Evolutionary conservation across 768 basidiomycete species (phyloP), one percentile per base, ranked within the genome.

Genomic region (Kwoniella mangroviensis): DNA sequence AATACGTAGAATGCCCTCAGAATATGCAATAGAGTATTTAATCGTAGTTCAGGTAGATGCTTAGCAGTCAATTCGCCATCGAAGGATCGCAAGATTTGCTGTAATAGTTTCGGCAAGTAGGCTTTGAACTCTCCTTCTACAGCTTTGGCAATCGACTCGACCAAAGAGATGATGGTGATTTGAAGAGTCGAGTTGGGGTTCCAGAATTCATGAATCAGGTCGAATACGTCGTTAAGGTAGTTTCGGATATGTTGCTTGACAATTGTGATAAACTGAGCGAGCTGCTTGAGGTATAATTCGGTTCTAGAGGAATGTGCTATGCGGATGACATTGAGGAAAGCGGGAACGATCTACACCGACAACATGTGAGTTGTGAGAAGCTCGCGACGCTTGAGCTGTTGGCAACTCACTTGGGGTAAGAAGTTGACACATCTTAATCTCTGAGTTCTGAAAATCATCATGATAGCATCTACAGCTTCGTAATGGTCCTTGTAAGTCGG

Each of bases 361-460:
- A 49, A 49, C 34, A 49, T 10, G 42, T 67, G 24, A 62, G 57
- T 58, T 43, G n/a, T 41, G 57, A 49, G 45, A 49, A 34, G 45
- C 12, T 12, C 51, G 6, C 7, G 24, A 21, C 19, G 13, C 12
- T 49, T 0, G 45, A 49, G 45, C 45, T 15, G 0, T 15, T 9
- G 45, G 19, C 40, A 54, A 60, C 82, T 61, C 79, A 94, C 93
- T 86, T 97, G 94, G 54, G 96, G 92, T 26, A 99, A 84, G 84
- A 98, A 98, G 1, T 92, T 89, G 21, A 96, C 94, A 82, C 94
- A 97, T 86, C 95, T 94, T 79, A 98, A 85, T 15, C 96, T 94
- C 79, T 98, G 95, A 0, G 94, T 97, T 83, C 95, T 94, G 87
- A 98, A 99, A 70, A 99, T 98, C 56, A 93, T 91, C 93, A 98